phyloP scores from a whole-genome alignment of 2,329 filamentous ascomycete genomes.

The Calonectria ilicicola region DNA sequence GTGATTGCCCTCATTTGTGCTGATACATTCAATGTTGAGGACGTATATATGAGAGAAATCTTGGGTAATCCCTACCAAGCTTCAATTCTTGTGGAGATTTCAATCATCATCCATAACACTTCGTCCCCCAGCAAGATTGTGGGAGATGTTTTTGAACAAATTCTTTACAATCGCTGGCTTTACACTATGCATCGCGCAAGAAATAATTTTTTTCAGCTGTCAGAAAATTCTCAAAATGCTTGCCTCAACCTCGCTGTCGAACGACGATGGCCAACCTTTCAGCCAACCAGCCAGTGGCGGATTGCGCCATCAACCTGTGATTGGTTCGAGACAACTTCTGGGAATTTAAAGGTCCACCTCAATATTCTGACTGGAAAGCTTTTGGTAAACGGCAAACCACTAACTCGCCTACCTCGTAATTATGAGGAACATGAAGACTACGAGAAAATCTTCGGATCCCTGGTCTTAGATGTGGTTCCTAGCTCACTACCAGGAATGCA shows the following conservation, averaged over 20 bases:
- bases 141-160: background rate
- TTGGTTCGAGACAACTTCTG: slow-evolving; percentile 25
- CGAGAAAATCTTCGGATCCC: slow-evolving; percentile 22
- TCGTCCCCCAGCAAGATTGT: background rate
- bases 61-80: slow-evolving; percentile 20
- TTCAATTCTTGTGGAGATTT: slow-evolving; percentile 28
- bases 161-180: slow-evolving; percentile 24
- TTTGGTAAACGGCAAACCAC: slow-evolving; percentile 19
- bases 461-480: slow-evolving; percentile 34
- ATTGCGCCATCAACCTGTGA: slow-evolving; percentile 6
- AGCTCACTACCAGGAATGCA: slow-evolving; percentile 45
- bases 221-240: background rate
- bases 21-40: slow-evolving; percentile 31
- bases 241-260: slow-evolving; percentile 32
- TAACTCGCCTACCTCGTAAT: slow-evolving; percentile 23
- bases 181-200: slow-evolving; percentile 24
- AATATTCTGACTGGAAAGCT: slow-evolving; percentile 28
- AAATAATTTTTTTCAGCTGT: background rate
- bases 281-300: background rate
- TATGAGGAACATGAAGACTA: slow-evolving; percentile 23
- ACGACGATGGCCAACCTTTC: slow-evolving; percentile 33
- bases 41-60: background rate
- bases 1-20: slow-evolving; percentile 25
- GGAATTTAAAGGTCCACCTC: slow-evolving; percentile 13
- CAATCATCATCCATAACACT: slow-evolving; percentile 23